Conservation (phyloP, 2,329 filamentous ascomycete genomes). For the Raffaelea arxii region DNA sequence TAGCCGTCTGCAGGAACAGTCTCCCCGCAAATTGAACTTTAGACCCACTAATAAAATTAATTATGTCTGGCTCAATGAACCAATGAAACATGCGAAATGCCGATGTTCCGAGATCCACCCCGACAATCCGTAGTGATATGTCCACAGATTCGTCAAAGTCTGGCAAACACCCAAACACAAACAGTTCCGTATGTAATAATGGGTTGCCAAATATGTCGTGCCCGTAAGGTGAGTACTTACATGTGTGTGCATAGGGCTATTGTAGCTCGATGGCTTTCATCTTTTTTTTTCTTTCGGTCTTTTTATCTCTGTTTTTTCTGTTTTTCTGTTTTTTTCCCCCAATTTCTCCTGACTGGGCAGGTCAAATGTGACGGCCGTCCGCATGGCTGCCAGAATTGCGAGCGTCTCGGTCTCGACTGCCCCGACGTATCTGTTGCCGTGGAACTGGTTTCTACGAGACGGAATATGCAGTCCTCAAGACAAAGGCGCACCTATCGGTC, state of each 20-base stretch:
- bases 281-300: too few species aligned
- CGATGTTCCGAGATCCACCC: too few species aligned
- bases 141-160: too few species aligned
- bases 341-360: not conserved
- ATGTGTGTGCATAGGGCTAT: too few species aligned
- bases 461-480: not conserved
- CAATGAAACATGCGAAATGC: too few species aligned
- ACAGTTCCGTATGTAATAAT: not conserved
- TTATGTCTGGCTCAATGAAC: too few species aligned
- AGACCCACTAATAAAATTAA: too few species aligned
- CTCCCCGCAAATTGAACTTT: too few species aligned
- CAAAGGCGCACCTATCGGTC: conserved; percentile 3
- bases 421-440: not conserved
- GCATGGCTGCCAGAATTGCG: conserved; percentile 5
- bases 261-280: too few species aligned
- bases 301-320: not conserved
- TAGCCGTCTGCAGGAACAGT: too few species aligned
- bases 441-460: not conserved
- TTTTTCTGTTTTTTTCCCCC: not conserved
- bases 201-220: not conserved
- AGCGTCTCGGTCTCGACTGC: conserved; percentile 4
- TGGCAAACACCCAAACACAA: too few species aligned
- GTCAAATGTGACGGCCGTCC: conserved; percentile 5
- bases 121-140: not conserved
- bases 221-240: not conserved